Base-by-base conservation (phyloP, 495 filamentous ascomycete species). In the Penicillium simplicissimum region DNA sequence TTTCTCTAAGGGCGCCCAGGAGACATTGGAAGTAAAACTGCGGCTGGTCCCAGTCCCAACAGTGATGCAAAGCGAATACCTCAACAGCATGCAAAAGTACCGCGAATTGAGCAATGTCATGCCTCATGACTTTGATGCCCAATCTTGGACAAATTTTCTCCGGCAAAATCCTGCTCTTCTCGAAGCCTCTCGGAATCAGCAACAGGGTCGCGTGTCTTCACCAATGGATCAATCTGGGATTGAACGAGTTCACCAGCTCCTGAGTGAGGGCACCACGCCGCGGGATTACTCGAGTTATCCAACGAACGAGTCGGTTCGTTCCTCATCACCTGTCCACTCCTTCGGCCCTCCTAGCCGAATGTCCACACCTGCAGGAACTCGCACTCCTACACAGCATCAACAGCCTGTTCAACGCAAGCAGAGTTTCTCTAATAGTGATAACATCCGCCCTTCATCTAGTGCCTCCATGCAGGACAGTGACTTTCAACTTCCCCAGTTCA, bases 11-110 rank as follows among this genome's bases (percentile, higher is more conserved):
- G 91, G 88, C 23, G 85, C 88, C 40, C 90, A 88, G 68, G 95
- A 98, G 71, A 97, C 92, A 2, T 75, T 98, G 57, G 96, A 98
- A 76, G 96, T 98, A 60, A 97, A 91, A 74, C 75, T 98, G 52
- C 91, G 91, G 65, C 81, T 98, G 36, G 88, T 92, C 21, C 89
- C 92, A 1, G 90, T 97, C 28, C 84, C 90, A 11, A 92, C 85
- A 36, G 85, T 87, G 55, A 77, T 87, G 53, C 90, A 93, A 68
- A 87, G 77, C 68, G 86, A 89, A 69, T 89, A 87, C 68, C 72
- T 87, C 40, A 84, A 83, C 57, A 85, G 79, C 68, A 86, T 88
- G 79, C 83, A 85, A 52, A 81, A 77, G 60, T 85, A 85, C 74
- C 81, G 79, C 60, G 84, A 81, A 71, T 72, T 84, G 63, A 89